Evolutionary conservation across 768 basidiomycete genomes (phyloP).

Genomic region (Suillus americanus): DNA sequence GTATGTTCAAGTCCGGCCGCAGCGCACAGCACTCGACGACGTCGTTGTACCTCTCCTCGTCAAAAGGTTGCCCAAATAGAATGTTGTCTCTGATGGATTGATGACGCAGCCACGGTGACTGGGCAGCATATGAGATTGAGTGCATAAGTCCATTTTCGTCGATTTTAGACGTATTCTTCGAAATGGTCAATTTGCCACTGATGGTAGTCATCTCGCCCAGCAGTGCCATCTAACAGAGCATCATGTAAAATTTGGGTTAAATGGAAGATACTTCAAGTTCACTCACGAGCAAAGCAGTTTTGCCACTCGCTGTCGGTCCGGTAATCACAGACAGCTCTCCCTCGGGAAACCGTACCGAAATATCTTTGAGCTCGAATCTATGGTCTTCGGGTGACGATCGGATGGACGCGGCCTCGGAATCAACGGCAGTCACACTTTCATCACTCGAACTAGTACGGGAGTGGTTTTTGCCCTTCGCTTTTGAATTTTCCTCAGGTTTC

Average conservation of each 20-base stretch:
- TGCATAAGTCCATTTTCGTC: constrained; percentile 64
- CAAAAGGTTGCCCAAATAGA: constrained; percentile 68
- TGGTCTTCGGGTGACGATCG: constrained; percentile 24
- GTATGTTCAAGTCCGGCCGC: constrained; percentile 71
- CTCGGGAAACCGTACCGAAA: constrained; percentile 46
- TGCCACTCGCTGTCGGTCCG: constrained; percentile 49
- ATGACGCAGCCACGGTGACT: constrained; percentile 69
- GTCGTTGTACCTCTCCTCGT: constrained; percentile 69
- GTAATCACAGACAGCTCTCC: constrained; percentile 47
- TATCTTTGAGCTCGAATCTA: constrained; percentile 42
- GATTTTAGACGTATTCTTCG: constrained; percentile 49
- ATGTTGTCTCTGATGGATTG: constrained; percentile 82
- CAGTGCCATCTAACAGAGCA: constrained; percentile 28
- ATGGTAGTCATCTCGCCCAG: constrained; percentile 40
- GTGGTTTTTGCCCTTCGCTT: constrained; percentile 19
- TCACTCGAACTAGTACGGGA: constrained; percentile 1
- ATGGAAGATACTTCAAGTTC: too few relatives aligned
- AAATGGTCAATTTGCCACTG: constrained; percentile 38
- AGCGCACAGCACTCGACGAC: constrained; percentile 88
- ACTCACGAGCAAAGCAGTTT: constrained; percentile 45
- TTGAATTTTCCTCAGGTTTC: constrained; percentile 21
- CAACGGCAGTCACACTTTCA: constrained; percentile 12
- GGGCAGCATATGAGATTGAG: constrained; percentile 69
- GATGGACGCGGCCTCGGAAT: constrained; percentile 17
- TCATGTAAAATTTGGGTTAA: not conserved